phyloP scores from a whole-genome alignment of 1,139 yeast species.

The Sugiyamaella paludigena region DNA sequence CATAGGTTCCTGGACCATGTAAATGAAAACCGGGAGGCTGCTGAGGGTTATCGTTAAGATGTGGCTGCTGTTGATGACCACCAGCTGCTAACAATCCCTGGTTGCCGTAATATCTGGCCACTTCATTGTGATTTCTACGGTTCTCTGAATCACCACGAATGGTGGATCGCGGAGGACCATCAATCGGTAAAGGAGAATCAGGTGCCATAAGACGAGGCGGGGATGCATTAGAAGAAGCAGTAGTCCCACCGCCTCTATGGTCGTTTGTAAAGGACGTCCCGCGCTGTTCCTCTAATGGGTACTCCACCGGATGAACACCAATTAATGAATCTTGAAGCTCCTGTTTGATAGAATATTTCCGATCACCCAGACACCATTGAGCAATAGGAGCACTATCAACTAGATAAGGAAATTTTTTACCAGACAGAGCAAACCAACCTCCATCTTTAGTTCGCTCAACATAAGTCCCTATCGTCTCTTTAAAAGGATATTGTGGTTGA shows the following conservation, averaged over 20 bases:
- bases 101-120: conserved; percentile 9
- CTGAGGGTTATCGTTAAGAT: background rate
- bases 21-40: no score
- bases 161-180: background rate
- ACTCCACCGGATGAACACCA: conserved; percentile 37
- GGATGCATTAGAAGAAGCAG: conserved; percentile 1
- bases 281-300: conserved; percentile 1
- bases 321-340: conserved; percentile 31
- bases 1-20: conserved; percentile 19
- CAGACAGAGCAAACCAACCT: conserved; percentile 89
- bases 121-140: conserved; percentile 7
- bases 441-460: conserved; percentile 62
- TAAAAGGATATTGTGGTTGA: conserved; percentile 36
- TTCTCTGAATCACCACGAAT: background rate
- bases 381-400: conserved; percentile 72
- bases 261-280: no score
- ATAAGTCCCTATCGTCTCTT: conserved; percentile 47
- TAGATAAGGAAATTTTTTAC: conserved; percentile 69
- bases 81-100: conserved; percentile 6
- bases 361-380: conserved; percentile 31
- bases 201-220: background rate
- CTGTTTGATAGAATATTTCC: conserved; percentile 13
- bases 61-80: background rate
- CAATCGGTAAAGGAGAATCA: conserved; percentile 5
- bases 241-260: no score